Base-by-base conservation (phyloP, 306 rosid genomes). In the Quercus variabilis region DNA sequence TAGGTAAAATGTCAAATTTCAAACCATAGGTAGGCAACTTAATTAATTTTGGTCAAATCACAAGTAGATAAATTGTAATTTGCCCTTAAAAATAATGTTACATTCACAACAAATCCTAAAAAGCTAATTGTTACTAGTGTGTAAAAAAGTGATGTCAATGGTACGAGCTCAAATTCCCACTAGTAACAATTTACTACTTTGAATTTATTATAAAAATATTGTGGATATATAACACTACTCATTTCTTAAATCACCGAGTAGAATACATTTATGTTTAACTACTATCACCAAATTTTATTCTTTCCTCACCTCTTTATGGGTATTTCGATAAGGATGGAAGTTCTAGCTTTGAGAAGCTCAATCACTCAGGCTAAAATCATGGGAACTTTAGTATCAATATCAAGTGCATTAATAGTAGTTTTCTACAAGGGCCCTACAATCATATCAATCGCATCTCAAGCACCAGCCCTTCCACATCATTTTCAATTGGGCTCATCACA, bases 341-440 rank as follows among this genome's bases (percentile, higher is more conserved):
- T 78, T 23, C 30, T 76, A 28, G 82, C 60, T 71, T 20, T 79
- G 67, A 78, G 86, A 84, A 83, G 88, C 72, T 64, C 83, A 75
- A 84, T 89, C 58, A 83, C 86, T 73, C 82, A 31, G 68, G 84
- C 88, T 20, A 91, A 91, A 82, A 77, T 89, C 49, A 28, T 86
- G 25, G 96, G 93, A 2, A 80, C 91, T 0, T 15, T 26, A 7
- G 54, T 89, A 55, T 91, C 91, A 1, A 60, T 91, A 77, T 55
- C 81, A 75, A 93, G 96, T 69, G 93, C 93, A 64, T 69, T 87
- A 4, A 31, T 77, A 12, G 86, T 87, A 57, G 83, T 89, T 74
- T 86, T 89, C 21, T 89, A 84, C 52, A 79, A 85, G 62, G 95
- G 95, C 54, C 83, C 86, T 1, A 46, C 41, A 51, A 25, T 91